Conservation (phyloP, 164 flowering plant species). For the Platanus orientalis region DNA sequence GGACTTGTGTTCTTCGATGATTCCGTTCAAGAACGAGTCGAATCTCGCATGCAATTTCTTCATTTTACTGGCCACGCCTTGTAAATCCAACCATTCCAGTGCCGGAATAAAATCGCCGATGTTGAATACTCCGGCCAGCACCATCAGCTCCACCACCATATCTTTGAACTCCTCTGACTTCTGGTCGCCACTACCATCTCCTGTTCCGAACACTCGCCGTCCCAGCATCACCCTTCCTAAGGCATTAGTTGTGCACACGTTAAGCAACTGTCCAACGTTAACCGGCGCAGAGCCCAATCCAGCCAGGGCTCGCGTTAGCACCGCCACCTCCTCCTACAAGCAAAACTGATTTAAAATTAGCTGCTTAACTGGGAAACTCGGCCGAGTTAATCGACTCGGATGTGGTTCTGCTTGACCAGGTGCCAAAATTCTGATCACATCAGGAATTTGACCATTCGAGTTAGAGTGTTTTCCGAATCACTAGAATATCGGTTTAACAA, state of each 20-base stretch:
- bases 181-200: constrained; percentile 28
- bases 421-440: no score
- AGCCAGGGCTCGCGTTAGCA: constrained; percentile 36
- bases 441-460: no score
- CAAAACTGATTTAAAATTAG: neutral
- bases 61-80: constrained; percentile 70
- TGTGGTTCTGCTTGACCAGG: no score
- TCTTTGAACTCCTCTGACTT: constrained; percentile 67
- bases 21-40: constrained; percentile 45
- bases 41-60: constrained; percentile 70
- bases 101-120: constrained; percentile 75
- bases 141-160: constrained; percentile 92
- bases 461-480: no score
- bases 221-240: constrained; percentile 71
- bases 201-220: constrained; percentile 56
- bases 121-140: constrained; percentile 70
- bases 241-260: constrained; percentile 73
- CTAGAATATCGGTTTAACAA: no score
- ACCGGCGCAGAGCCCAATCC: constrained; percentile 22
- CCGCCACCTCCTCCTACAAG: constrained; percentile 52
- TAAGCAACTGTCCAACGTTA: constrained; percentile 49
- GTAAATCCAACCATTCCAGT: constrained; percentile 68
- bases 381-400: no score
- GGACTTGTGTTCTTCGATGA: constrained; percentile 57
- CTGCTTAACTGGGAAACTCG: no score